Percentiles rank a stretch among this genome's conserved stretches.
Evolutionary conservation across 768 basidiomycete species (phyloP).

Genomic region (Tricholoma furcatifolium): DNA sequence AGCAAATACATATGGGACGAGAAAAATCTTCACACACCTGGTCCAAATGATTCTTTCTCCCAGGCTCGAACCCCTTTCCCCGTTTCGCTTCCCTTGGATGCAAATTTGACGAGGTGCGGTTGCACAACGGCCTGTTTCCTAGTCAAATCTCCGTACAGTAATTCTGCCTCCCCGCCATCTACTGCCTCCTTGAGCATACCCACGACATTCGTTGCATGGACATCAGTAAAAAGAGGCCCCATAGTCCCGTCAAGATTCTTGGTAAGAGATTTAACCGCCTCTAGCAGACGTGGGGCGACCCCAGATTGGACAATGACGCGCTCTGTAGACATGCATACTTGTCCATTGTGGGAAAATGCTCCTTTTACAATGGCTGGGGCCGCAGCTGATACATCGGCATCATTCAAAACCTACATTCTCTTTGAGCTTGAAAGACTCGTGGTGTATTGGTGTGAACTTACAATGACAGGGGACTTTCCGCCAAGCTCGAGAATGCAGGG

Average conservation of each 20-base stretch:
- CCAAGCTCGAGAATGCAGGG: slow-evolving; percentile 57
- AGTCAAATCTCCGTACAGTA: slow-evolving; percentile 42
- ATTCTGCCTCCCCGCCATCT: slow-evolving; percentile 37
- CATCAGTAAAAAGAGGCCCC: slow-evolving; percentile 40
- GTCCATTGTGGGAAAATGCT: slow-evolving; percentile 47
- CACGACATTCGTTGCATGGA: slow-evolving; percentile 45
- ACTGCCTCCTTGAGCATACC: slow-evolving; percentile 43
- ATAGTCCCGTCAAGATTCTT: slow-evolving; percentile 31
- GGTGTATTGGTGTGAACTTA: slow-evolving; percentile 23
- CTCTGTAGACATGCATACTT: slow-evolving; percentile 61
- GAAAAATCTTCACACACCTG: slow-evolving; percentile 31
- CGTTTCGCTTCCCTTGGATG: slow-evolving; percentile 36
- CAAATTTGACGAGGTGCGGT: slow-evolving; percentile 44
- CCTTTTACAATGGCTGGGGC: slow-evolving; percentile 47
- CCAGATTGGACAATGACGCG: slow-evolving; percentile 51
- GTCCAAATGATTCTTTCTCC: slow-evolving; percentile 64
- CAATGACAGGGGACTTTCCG: slow-evolving; percentile 51
- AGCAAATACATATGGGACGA: too few relatives aligned
- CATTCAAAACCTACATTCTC: slow-evolving; percentile 40
- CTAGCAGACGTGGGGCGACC: slow-evolving; percentile 34
- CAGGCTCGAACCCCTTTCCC: slow-evolving; percentile 44
- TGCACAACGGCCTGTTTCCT: slow-evolving; percentile 42
- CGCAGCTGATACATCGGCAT: slow-evolving; percentile 52
- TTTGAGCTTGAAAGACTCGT: background rate
- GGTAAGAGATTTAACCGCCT: slow-evolving; percentile 30